phyloP scores from a whole-genome alignment of 1,284 basidiomycete genomes.

The Cryptococcus sp. region DNA sequence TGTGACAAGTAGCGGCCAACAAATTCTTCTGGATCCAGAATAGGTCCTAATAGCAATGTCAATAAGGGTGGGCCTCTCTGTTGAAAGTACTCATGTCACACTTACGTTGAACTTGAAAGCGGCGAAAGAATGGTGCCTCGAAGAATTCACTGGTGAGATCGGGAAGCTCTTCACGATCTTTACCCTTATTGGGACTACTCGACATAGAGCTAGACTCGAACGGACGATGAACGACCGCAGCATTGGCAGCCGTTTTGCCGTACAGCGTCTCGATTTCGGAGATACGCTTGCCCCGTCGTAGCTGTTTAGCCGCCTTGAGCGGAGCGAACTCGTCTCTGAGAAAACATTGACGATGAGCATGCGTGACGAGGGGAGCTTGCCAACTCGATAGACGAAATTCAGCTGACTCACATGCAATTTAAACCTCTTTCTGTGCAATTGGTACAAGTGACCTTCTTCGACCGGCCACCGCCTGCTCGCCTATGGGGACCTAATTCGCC shows the following conservation, averaged over 20 bases:
- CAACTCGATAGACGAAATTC: background rate
- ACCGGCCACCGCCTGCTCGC: slow-evolving; percentile 26
- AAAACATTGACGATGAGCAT: slow-evolving; percentile 1
- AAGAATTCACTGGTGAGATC: slow-evolving; percentile 75
- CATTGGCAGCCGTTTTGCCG: slow-evolving; percentile 38
- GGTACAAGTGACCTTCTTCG: slow-evolving; percentile 63
- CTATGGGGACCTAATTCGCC: slow-evolving; percentile 54
- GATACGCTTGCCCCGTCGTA: slow-evolving; percentile 76
- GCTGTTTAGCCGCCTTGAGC: slow-evolving; percentile 79
- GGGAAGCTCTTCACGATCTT: slow-evolving; percentile 60
- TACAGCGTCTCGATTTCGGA: slow-evolving; percentile 68
- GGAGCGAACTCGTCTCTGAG: slow-evolving; percentile 78
- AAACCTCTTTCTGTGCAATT: slow-evolving; percentile 82
- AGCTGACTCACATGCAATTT: slow-evolving; percentile 72
- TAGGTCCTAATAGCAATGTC: slow-evolving; percentile 43
- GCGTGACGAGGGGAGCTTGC: background rate
- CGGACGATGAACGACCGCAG: slow-evolving; percentile 31
- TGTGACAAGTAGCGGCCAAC: slow-evolving; percentile 60
- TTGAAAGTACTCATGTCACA: slow-evolving; percentile 13
- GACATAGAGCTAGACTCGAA: slow-evolving; percentile 23
- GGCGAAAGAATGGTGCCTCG: slow-evolving; percentile 74
- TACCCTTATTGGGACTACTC: slow-evolving; percentile 19
- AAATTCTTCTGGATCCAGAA: slow-evolving; percentile 67
- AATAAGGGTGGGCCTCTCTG: slow-evolving; percentile 8
- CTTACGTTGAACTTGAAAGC: slow-evolving; percentile 78